phyloP scores from a whole-genome alignment of 1,139 yeast genomes.

The Hyphopichia wangnamkhiaoensis region DNA sequence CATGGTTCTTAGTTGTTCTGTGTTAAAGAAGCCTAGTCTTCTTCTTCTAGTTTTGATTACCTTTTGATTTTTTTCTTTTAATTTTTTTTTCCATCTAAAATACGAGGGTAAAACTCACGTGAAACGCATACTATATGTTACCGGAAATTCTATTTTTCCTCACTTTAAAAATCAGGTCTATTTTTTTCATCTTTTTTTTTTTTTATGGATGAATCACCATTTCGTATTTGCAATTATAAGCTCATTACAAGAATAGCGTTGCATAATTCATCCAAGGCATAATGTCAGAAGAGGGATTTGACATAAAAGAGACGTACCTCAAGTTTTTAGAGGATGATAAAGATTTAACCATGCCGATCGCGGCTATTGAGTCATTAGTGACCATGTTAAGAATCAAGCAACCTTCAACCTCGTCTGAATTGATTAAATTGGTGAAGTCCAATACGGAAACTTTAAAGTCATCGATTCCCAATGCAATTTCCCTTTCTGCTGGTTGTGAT shows the following conservation, averaged over 20 bases:
- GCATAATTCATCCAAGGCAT: neutral
- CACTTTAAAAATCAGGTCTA: too few relatives aligned
- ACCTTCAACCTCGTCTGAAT: conserved; percentile 91
- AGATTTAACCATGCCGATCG: conserved; percentile 98
- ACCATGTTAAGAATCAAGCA: conserved; percentile 78
- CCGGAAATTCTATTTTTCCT: too few relatives aligned
- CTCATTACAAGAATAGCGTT: too few relatives aligned
- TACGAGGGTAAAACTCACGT: too few relatives aligned
- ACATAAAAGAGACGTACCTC: conserved; percentile 78
- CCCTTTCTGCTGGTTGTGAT: conserved; percentile 96
- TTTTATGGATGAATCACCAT: too few relatives aligned
- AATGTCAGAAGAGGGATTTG: conserved; percentile 41
- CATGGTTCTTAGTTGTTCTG: neutral
- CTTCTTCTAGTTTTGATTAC: too few relatives aligned
- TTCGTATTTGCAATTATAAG: too few relatives aligned
- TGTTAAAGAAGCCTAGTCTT: too few relatives aligned
- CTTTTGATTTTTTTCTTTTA: too few relatives aligned
- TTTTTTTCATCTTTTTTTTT: too few relatives aligned
- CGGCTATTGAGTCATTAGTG: conserved; percentile 93
- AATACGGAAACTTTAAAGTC: conserved; percentile 74
- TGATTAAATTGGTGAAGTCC: conserved; percentile 75
- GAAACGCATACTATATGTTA: too few relatives aligned
- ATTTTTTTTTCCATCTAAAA: too few relatives aligned
- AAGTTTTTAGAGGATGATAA: conserved; percentile 81
- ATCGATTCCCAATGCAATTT: conserved; percentile 86